phyloP scores from a whole-genome alignment of 2,329 filamentous ascomycete genomes.

The Aspergillus fumigatiaffinis region DNA sequence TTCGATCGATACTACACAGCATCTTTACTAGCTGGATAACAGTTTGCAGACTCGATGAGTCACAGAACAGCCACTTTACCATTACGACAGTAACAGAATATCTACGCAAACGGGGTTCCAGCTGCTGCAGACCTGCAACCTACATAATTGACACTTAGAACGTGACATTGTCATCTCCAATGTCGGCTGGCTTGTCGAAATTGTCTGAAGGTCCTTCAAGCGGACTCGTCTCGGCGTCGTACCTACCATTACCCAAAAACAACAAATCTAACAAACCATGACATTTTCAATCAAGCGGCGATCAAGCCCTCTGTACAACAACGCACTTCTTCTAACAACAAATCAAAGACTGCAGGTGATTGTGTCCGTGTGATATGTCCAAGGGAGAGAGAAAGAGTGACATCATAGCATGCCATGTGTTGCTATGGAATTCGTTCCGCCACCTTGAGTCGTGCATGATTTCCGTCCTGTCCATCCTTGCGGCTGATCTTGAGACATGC shows the following conservation, averaged over 20 bases:
- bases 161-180: neutral
- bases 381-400: constrained; percentile 22
- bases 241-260: neutral
- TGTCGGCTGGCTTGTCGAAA: neutral
- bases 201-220: neutral
- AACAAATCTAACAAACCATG: neutral
- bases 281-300: neutral
- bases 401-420: constrained; percentile 27
- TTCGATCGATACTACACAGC: neutral
- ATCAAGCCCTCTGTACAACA: neutral
- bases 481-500: neutral
- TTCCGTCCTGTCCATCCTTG: constrained; percentile 6
- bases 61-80: neutral
- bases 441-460: constrained; percentile 16
- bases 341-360: neutral
- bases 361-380: constrained; percentile 10
- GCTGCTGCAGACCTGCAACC: neutral
- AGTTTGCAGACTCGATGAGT: neutral
- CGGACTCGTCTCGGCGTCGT: neutral
- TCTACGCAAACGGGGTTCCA: neutral
- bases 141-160: neutral
- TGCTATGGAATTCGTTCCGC: constrained; percentile 19
- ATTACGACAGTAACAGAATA: neutral
- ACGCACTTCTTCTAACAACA: constrained; percentile 1
- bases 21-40: neutral